Evolutionary conservation across 202 grass and related monocot genomes (phyloP).

Genomic region (Digitaria exilis): DNA sequence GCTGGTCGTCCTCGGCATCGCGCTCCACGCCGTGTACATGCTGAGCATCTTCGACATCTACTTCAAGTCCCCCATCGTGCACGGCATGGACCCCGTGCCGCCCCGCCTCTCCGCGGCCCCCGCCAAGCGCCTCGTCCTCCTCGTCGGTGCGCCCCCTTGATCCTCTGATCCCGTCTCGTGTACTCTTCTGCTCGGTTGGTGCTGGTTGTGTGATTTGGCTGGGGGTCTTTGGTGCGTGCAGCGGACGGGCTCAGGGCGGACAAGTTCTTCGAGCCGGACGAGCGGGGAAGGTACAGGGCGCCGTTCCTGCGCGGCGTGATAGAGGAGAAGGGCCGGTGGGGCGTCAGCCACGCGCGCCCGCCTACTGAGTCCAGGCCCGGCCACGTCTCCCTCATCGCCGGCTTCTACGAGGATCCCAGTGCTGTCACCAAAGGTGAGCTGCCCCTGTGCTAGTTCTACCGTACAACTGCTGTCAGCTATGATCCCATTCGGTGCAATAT

Average conservation of each 20-base stretch:
- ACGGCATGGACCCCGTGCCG: conserved; percentile 82
- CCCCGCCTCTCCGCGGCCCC: conserved; percentile 64
- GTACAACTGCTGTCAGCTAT: background rate
- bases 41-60: conserved; percentile 99
- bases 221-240: conserved; percentile 36
- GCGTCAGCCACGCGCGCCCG: conserved; percentile 86
- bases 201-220: conserved; percentile 29
- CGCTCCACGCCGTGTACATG: conserved; percentile 95
- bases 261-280: conserved; percentile 92
- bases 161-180: background rate
- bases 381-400: conserved; percentile 86
- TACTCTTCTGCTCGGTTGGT: background rate
- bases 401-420: conserved; percentile 87
- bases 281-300: conserved; percentile 66
- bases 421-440: conserved; percentile 83
- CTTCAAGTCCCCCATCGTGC: conserved; percentile 97
- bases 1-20: conserved; percentile 84
- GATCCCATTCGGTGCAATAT: background rate
- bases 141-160: conserved; percentile 54
- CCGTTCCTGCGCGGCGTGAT: conserved; percentile 87
- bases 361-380: conserved; percentile 90
- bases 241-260: conserved; percentile 90
- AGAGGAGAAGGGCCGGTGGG: conserved; percentile 78
- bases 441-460: background rate
- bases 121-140: conserved; percentile 84